Percentiles rank a stretch among this genome's conserved stretches.
Evolutionary conservation across 2,329 filamentous ascomycete genomes (phyloP).

Genomic region (Zymoseptoria pseudotritici): DNA sequence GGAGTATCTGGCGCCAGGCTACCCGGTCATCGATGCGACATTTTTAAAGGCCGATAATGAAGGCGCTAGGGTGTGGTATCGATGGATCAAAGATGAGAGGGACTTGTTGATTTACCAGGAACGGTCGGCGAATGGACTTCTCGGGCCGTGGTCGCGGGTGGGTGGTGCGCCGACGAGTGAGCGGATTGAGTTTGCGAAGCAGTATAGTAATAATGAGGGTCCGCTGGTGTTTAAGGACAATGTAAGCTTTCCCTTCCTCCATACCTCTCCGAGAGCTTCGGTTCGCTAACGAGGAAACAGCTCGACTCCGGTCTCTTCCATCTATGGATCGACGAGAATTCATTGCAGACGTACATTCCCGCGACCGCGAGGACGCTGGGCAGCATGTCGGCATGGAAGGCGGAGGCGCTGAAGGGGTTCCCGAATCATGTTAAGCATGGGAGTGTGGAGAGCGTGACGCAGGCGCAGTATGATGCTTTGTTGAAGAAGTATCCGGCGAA

Average conservation of each 20-base stretch:
- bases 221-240: slow-evolving; percentile 15
- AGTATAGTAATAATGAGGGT: slow-evolving; percentile 14
- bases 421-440: slow-evolving; percentile 15
- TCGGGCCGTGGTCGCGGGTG: slow-evolving; percentile 12
- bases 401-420: slow-evolving; percentile 9
- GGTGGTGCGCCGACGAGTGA: slow-evolving; percentile 7
- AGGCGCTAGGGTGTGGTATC: slow-evolving; percentile 13
- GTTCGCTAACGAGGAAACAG: background rate
- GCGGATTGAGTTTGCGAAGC: slow-evolving; percentile 10
- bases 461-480: slow-evolving; percentile 13
- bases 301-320: slow-evolving; percentile 13
- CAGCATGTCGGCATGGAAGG: slow-evolving; percentile 12
- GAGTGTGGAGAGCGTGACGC: slow-evolving; percentile 9
- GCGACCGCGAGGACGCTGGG: slow-evolving; percentile 13
- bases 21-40: slow-evolving; percentile 15
- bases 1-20: slow-evolving; percentile 12
- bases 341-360: slow-evolving; percentile 13
- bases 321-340: slow-evolving; percentile 16
- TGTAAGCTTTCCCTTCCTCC: background rate
- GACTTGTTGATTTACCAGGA: slow-evolving; percentile 14
- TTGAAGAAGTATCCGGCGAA: slow-evolving; percentile 4
- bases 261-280: background rate
- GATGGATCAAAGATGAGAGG: slow-evolving; percentile 14
- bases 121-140: slow-evolving; percentile 9
- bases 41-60: slow-evolving; percentile 8